These are phyloP conservation scores for Cubamyces sp. DNA, from an alignment of 768 basidiomycete species.

Conservation along the genomic window DNA sequence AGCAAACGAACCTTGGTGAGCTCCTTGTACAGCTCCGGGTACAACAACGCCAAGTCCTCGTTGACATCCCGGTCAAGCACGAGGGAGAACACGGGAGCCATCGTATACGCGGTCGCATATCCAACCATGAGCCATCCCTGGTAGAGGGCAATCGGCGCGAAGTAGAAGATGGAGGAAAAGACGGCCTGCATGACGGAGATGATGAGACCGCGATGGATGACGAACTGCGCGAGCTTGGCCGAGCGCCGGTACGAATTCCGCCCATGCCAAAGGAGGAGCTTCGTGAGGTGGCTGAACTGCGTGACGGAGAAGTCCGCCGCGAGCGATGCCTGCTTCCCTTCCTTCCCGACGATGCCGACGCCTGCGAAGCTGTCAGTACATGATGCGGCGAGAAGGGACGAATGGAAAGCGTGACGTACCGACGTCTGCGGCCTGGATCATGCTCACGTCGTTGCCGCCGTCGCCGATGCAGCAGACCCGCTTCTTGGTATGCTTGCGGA, in stretches of 20 bases:
- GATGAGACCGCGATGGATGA: conserved; percentile 96
- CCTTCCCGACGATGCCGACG: conserved; percentile 97
- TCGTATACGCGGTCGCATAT: conserved; percentile 95
- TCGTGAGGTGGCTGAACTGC: conserved; percentile 95
- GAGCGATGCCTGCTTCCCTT: conserved; percentile 98
- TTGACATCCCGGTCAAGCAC: conserved; percentile 96
- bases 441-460: conserved; percentile 98
- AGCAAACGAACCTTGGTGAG: conserved; percentile 77
- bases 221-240: conserved; percentile 97
- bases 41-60: conserved; percentile 91
- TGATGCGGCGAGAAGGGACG: not conserved
- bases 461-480: conserved; percentile 99
- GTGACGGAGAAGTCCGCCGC: conserved; percentile 98
- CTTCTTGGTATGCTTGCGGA: conserved; percentile 88
- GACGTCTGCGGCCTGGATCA: conserved; percentile 99
- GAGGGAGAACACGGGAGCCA: conserved; percentile 98
- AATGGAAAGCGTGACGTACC: conserved; percentile 59
- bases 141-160: conserved; percentile 95
- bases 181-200: conserved; percentile 98
- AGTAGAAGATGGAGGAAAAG: conserved; percentile 91
- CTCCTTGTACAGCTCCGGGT: conserved; percentile 98
- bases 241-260: conserved; percentile 98
- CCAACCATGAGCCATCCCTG: conserved; percentile 99
- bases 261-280: conserved; percentile 97
- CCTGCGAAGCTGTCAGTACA: conserved; percentile 48